phyloP scores from a whole-genome alignment of 768 basidiomycete species.

The Chalciporus pseudorubinellus region DNA sequence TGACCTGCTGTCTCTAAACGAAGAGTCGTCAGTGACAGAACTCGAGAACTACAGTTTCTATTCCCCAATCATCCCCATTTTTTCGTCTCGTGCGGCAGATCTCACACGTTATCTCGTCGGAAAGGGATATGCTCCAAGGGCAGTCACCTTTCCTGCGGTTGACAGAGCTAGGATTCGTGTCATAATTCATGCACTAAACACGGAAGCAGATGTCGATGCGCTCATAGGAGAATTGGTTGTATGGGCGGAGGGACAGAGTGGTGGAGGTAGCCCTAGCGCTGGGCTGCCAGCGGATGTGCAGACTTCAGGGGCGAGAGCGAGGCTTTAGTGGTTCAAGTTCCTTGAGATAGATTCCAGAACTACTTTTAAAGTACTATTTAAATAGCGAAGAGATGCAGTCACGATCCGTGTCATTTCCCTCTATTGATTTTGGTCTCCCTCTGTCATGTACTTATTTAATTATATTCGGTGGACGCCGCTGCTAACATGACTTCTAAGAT shows the following conservation, averaged over 20 bases:
- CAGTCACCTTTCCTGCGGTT: slow-evolving; percentile 14
- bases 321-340: slow-evolving; percentile 18
- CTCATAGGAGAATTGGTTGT: slow-evolving; percentile 7
- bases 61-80: slow-evolving; percentile 24
- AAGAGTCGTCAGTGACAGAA: not conserved
- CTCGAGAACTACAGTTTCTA: slow-evolving; percentile 1
- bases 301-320: slow-evolving; percentile 5
- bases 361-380: too few relatives aligned
- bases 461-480: too few relatives aligned
- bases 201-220: slow-evolving; percentile 14
- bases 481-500: too few relatives aligned
- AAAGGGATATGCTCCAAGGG: slow-evolving; percentile 14
- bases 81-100: slow-evolving; percentile 4
- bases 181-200: slow-evolving; percentile 16
- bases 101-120: slow-evolving; percentile 12
- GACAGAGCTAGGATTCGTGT: slow-evolving; percentile 16
- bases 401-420: too few relatives aligned
- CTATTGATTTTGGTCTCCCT: too few relatives aligned
- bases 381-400: too few relatives aligned
- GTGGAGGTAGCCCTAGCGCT: not conserved
- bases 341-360: too few relatives aligned
- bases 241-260: slow-evolving; percentile 9
- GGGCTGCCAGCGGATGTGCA: not conserved
- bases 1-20: slow-evolving; percentile 3
- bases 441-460: too few relatives aligned